These are phyloP conservation scores for Pythium chondricola DNA, from an alignment of 352 stramenopile species.

Conservation along the genomic window DNA sequence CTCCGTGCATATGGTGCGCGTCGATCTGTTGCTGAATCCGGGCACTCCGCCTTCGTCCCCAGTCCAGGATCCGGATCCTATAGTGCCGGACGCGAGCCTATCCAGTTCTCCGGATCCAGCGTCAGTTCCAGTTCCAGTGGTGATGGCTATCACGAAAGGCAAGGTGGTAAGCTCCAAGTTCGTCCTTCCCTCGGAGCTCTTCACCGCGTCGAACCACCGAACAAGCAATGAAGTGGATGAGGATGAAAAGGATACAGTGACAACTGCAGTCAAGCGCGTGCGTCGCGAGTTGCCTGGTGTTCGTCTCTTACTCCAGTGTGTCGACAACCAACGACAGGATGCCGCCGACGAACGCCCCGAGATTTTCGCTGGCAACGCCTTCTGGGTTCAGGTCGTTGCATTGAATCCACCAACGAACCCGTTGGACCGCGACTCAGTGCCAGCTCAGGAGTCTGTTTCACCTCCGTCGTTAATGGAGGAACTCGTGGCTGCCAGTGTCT, in stretches of 20 bases:
- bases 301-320: slow-evolving; percentile 11
- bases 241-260: too few species aligned
- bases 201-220: background rate
- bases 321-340: slow-evolving; percentile 18
- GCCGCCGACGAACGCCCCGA: background rate
- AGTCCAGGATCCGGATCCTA: background rate
- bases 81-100: too few species aligned
- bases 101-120: too few species aligned
- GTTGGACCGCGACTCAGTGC: slow-evolving; percentile 4
- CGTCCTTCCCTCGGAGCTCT: too few species aligned
- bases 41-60: slow-evolving; percentile 13
- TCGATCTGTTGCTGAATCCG: slow-evolving; percentile 18
- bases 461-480: too few species aligned
- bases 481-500: too few species aligned
- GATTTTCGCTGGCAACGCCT: slow-evolving; percentile 18
- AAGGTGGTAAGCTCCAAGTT: too few species aligned
- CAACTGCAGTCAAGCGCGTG: slow-evolving; percentile 9
- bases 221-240: background rate
- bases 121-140: too few species aligned
- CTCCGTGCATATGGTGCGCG: slow-evolving; percentile 16
- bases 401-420: slow-evolving; percentile 7
- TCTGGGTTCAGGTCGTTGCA: slow-evolving; percentile 16
- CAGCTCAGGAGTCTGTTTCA: too few species aligned
- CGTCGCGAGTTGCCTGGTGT: slow-evolving; percentile 11
- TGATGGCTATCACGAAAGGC: too few species aligned